Conservation (phyloP, 495 filamentous ascomycete species). For the Talaromyces adpressus region DNA sequence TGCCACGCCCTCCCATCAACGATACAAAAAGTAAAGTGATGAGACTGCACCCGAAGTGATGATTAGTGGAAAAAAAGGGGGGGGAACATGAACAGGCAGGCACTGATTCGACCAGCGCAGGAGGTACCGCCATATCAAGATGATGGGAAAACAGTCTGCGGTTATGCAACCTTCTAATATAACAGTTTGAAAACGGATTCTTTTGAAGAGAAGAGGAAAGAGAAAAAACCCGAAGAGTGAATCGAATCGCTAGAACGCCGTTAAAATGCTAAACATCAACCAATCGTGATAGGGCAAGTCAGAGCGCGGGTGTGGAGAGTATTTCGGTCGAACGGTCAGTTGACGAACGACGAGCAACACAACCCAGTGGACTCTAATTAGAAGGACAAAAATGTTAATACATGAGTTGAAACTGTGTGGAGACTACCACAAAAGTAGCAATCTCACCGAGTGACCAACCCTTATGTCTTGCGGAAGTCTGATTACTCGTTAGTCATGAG, state of each 20-base stretch:
- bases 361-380: constrained; percentile 8
- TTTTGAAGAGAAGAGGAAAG: constrained; percentile 16
- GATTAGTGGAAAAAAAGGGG: neutral
- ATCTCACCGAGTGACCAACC: constrained; percentile 18
- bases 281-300: constrained; percentile 9
- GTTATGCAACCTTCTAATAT: constrained; percentile 48
- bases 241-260: constrained; percentile 43
- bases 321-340: constrained; percentile 7
- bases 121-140: constrained; percentile 36
- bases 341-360: constrained; percentile 19
- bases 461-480: constrained; percentile 65
- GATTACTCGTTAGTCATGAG: constrained; percentile 19
- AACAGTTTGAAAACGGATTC: constrained; percentile 17
- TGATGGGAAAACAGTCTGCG: constrained; percentile 6
- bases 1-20: neutral
- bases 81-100: constrained; percentile 19
- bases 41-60: constrained; percentile 3
- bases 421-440: constrained; percentile 18
- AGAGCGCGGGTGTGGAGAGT: constrained; percentile 5
- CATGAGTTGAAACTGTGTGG: constrained; percentile 34
- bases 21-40: neutral
- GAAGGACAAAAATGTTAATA: constrained; percentile 46
- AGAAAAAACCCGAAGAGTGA: constrained; percentile 21
- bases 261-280: constrained; percentile 32
- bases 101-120: constrained; percentile 58